Conservation (phyloP, 129 eudicot genomes). For the Tagetes erecta region DNA sequence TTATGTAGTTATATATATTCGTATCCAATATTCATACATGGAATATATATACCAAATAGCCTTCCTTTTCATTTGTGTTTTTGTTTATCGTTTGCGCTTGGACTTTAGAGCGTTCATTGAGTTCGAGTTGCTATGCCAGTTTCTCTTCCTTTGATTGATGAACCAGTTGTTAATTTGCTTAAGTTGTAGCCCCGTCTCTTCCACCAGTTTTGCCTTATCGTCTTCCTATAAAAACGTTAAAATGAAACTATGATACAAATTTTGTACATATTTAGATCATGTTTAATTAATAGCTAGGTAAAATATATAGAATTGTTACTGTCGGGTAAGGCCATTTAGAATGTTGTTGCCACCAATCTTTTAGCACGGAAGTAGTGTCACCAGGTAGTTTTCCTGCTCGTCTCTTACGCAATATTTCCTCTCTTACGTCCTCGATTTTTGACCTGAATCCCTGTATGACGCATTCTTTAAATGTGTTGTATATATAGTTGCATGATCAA, state of each 20-base stretch:
- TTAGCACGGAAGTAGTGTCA: conserved; percentile 89
- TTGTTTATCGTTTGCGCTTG: conserved; percentile 71
- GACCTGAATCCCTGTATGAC: conserved; percentile 84
- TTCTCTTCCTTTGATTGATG: conserved; percentile 93
- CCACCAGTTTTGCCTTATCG: conserved; percentile 95
- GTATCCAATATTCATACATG: conserved; percentile 19
- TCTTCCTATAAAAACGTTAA: conserved; percentile 58
- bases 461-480: not conserved
- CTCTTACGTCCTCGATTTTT: conserved; percentile 91
- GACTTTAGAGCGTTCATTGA: conserved; percentile 75
- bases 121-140: conserved; percentile 91
- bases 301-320: conserved; percentile 34
- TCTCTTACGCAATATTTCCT: conserved; percentile 85
- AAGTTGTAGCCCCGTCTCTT: conserved; percentile 91
- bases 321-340: conserved; percentile 99
- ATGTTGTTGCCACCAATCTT: conserved; percentile 98
- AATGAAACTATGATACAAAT: not conserved
- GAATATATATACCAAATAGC: not conserved
- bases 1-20: not conserved
- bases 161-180: conserved; percentile 98
- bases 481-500: not conserved
- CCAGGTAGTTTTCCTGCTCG: conserved; percentile 98
- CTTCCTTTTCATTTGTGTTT: not conserved
- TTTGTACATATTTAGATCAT: not conserved
- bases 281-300: not conserved